phyloP scores from a whole-genome alignment of 495 filamentous ascomycete species.

The Neurospora tetrasperma region DNA sequence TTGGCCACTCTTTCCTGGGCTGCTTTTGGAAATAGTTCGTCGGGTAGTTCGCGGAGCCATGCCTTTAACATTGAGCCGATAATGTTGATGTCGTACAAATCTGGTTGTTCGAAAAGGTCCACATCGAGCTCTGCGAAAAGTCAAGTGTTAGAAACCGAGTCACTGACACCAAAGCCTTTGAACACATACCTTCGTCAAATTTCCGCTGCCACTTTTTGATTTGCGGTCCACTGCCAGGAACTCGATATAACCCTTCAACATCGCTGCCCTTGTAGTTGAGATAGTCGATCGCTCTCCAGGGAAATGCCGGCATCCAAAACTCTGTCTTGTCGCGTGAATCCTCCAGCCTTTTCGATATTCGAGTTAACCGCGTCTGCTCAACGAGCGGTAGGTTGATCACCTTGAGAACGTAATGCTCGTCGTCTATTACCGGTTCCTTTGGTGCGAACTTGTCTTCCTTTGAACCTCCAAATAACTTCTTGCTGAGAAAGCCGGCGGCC shows the following conservation, averaged over 20 bases:
- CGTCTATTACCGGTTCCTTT: conserved; percentile 50
- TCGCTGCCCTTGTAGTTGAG: conserved; percentile 85
- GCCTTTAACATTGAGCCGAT: conserved; percentile 86
- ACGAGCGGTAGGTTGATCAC: conserved; percentile 73
- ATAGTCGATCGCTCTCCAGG: conserved; percentile 87
- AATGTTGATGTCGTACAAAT: conserved; percentile 89
- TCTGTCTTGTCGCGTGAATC: conserved; percentile 85
- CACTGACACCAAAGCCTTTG: background rate
- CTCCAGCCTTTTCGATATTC: conserved; percentile 77
- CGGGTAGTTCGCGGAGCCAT: conserved; percentile 88
- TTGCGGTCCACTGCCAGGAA: conserved; percentile 72
- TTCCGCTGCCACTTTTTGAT: conserved; percentile 80
- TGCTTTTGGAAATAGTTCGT: conserved; percentile 76
- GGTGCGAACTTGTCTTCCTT: conserved; percentile 63
- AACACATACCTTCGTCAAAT: conserved; percentile 64
- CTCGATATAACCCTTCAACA: conserved; percentile 79
- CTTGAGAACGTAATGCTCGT: conserved; percentile 66
- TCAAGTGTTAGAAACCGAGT: conserved; percentile 19
- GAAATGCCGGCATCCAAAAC: conserved; percentile 93
- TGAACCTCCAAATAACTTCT: conserved; percentile 65
- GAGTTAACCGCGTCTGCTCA: conserved; percentile 73
- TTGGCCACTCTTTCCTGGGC: conserved; percentile 63
- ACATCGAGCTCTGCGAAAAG: conserved; percentile 58
- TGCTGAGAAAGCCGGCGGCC: conserved; percentile 68
- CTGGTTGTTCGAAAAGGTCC: conserved; percentile 68